Base-by-base conservation (phyloP, 257 asterid genomes). In the Solanum verrucosum region DNA sequence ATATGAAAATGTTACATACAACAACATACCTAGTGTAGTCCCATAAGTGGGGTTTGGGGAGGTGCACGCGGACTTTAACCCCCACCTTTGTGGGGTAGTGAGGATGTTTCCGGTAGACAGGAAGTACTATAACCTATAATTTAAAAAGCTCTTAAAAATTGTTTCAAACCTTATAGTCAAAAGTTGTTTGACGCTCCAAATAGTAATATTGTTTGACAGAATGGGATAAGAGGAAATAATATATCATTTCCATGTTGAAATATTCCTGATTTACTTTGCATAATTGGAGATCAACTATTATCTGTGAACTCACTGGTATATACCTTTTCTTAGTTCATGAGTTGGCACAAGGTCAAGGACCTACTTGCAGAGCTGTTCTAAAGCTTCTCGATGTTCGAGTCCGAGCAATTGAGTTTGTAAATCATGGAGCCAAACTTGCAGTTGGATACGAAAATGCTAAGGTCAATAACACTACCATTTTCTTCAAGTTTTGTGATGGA, bases 401-500 rank as follows among this genome's bases (percentile, higher is more conserved):
- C 90, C 94, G 73, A 92, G 93, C 94, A 38, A 90, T 94, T 86
- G 91, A 91, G 63, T 96, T 96, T 83, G 83, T 94, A 82, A 90
- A 90, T 86, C 87, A 82, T 83, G 96, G 98, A 86, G 91, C 93
- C 87, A 93, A 91, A 91, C 98, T 96, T 88, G 88, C 92, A 87
- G 90, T 93, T 86, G 99, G 96, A 90, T 93, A 93, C 88, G 93
- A 92, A 92, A 93, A 94, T 91, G 91, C 95, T 84, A 95, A 92
- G 86, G 98, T 96, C 89, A 91, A 98, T 49, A 82, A 82, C 68
- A 52, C 40, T 70, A 40, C 16, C 68, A 49, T 81, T 82, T 31
- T 49, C 20, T 82, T 44, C 42, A 49, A 46, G 29, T 49, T 82
- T 27, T 46, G 85, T 82, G 70, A 49, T 18, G 68, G 33, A 9